Conservation (phyloP, 345 rosid species). For the Sonneratia alba region DNA sequence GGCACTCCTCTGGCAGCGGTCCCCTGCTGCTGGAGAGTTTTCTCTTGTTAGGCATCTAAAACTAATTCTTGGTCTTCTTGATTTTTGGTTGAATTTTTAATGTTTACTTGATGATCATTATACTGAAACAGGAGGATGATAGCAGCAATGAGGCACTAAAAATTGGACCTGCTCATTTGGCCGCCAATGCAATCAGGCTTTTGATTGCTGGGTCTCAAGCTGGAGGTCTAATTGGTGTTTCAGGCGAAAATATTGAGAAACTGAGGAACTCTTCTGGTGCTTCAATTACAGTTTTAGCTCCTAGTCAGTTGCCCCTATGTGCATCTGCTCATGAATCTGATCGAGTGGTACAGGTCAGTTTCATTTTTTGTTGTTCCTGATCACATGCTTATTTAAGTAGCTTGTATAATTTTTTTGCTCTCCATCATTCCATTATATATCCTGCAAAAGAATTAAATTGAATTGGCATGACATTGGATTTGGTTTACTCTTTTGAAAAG, state of each 20-base stretch:
- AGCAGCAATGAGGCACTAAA: slow-evolving; percentile 22
- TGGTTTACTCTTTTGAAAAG: not conserved
- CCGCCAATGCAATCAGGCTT: slow-evolving; percentile 49
- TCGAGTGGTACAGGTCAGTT: slow-evolving; percentile 49
- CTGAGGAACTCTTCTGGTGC: slow-evolving; percentile 54
- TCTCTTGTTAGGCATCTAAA: not conserved
- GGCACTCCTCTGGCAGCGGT: not conserved
- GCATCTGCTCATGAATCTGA: slow-evolving; percentile 69
- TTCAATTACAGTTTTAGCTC: slow-evolving; percentile 45
- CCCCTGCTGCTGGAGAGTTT: not conserved
- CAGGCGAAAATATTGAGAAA: slow-evolving; percentile 60
- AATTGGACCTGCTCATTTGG: slow-evolving; percentile 37
- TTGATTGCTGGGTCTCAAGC: slow-evolving; percentile 66
- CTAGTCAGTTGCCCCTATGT: slow-evolving; percentile 53
- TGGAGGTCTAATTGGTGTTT: slow-evolving; percentile 44
- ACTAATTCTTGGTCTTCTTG: not conserved
- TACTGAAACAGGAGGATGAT: slow-evolving; percentile 41
- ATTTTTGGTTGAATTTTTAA: not conserved
- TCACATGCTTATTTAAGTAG: not conserved
- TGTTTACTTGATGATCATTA: slow-evolving; percentile 4
- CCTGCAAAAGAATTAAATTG: not conserved
- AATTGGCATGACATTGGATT: not conserved
- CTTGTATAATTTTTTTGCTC: not conserved
- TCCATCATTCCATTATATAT: not conserved
- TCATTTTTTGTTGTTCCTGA: not conserved